phyloP scores from a whole-genome alignment of 179 eudicot species.

The Spergularia azorica region DNA sequence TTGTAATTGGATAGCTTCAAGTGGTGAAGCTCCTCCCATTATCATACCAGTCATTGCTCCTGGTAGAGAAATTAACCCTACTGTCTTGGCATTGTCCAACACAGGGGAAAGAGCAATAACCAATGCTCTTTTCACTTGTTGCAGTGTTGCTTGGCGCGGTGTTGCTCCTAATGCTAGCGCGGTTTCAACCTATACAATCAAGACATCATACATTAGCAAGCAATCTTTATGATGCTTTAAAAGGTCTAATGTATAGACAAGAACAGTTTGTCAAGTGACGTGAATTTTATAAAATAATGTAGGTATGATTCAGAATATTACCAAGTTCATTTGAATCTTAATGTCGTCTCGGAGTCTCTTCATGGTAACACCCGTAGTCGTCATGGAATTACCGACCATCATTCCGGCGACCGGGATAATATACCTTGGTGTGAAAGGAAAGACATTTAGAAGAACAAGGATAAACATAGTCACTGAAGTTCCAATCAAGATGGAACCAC shows the following conservation, averaged over 20 bases:
- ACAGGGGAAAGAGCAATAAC: constrained; percentile 87
- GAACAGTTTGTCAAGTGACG: no score
- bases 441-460: constrained; percentile 63
- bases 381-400: constrained; percentile 98
- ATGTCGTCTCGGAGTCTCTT: constrained; percentile 86
- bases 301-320: constrained; percentile 22
- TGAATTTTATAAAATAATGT: not conserved
- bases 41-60: constrained; percentile 98
- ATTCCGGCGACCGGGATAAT: constrained; percentile 92
- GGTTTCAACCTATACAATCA: constrained; percentile 64
- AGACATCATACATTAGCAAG: not conserved
- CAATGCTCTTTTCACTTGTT: constrained; percentile 77
- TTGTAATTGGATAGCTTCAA: constrained; percentile 89
- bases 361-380: constrained; percentile 94
- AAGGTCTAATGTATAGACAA: no score
- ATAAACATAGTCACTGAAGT: constrained; percentile 73
- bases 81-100: constrained; percentile 82
- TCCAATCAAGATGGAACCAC: constrained; percentile 73
- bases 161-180: constrained; percentile 93
- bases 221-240: no score
- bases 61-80: constrained; percentile 84
- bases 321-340: constrained; percentile 66
- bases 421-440: constrained; percentile 87
- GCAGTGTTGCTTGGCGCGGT: constrained; percentile 68
- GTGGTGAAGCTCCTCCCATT: constrained; percentile 95